Conservation (phyloP, 345 rosid genomes). For the Populus alba region DNA sequence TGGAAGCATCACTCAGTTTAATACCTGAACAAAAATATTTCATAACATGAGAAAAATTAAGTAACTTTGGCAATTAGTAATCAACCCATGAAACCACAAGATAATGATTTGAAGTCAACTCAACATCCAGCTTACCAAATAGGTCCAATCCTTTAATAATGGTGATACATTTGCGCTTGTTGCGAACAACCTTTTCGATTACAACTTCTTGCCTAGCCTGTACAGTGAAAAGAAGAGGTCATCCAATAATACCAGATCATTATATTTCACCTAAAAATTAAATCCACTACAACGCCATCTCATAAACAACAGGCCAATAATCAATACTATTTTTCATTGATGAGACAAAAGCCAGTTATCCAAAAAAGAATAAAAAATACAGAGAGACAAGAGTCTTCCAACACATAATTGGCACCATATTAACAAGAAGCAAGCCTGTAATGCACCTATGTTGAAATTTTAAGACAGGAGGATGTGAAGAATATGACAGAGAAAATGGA, state of each 20-base stretch:
- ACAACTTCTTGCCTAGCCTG: conserved; percentile 90
- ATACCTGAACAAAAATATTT: conserved; percentile 48
- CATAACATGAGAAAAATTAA: neutral
- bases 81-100: neutral
- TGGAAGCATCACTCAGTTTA: conserved; percentile 89
- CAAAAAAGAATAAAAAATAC: neutral
- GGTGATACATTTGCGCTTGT: conserved; percentile 92
- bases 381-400: neutral
- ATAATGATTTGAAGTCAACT: conserved; percentile 2
- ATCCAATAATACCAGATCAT: neutral
- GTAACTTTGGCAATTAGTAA: neutral
- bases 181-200: conserved; percentile 83
- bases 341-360: neutral
- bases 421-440: neutral
- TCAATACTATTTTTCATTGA: neutral
- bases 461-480: neutral
- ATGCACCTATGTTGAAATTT: neutral
- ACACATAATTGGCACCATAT: neutral
- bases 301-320: neutral
- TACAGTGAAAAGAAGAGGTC: neutral
- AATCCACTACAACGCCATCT: neutral
- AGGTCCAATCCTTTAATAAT: conserved; percentile 88
- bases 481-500: neutral
- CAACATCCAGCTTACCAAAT: conserved; percentile 58
- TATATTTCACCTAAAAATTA: neutral